phyloP scores from a whole-genome alignment of 164 flowering plant species.

The Buxus sempervirens region DNA sequence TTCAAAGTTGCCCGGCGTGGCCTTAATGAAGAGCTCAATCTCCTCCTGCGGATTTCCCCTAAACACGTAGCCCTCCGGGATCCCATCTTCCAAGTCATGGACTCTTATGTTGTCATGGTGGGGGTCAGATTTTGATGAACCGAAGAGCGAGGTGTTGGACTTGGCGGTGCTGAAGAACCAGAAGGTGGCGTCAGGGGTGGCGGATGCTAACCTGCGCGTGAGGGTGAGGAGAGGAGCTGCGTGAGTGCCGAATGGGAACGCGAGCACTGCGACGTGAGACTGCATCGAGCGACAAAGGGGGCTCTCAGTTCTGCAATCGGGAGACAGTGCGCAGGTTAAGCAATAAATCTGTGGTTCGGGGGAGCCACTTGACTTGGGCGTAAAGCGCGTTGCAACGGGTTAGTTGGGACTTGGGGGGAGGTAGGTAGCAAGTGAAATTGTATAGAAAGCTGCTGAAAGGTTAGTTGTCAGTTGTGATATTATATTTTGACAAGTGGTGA shows the following conservation, averaged over 20 bases:
- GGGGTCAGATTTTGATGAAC: not conserved
- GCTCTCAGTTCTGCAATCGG: no score
- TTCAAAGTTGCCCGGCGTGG: conserved; percentile 27
- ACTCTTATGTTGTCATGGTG: conserved; percentile 13
- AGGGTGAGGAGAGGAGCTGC: conserved; percentile 17
- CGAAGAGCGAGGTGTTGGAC: conserved; percentile 22
- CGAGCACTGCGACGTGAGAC: conserved; percentile 19
- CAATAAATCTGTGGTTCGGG: no score
- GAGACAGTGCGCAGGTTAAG: no score
- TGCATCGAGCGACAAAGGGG: not conserved
- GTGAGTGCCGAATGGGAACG: conserved; percentile 30
- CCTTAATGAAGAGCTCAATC: conserved; percentile 33
- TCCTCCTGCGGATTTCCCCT: conserved; percentile 23
- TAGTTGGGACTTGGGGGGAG: no score
- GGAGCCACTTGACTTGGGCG: no score
- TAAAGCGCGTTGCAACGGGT: no score
- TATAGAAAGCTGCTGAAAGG: no score
- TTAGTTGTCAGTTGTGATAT: no score
- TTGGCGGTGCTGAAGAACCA: conserved; percentile 20
- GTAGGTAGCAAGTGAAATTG: no score
- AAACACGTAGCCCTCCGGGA: conserved; percentile 26
- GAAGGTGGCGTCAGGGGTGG: conserved; percentile 16
- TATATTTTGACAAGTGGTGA: no score
- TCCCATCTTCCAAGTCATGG: conserved; percentile 30
- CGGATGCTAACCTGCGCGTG: conserved; percentile 17